Conservation (phyloP, 2,329 filamentous ascomycete species). For the Diaporthe helianthi region DNA sequence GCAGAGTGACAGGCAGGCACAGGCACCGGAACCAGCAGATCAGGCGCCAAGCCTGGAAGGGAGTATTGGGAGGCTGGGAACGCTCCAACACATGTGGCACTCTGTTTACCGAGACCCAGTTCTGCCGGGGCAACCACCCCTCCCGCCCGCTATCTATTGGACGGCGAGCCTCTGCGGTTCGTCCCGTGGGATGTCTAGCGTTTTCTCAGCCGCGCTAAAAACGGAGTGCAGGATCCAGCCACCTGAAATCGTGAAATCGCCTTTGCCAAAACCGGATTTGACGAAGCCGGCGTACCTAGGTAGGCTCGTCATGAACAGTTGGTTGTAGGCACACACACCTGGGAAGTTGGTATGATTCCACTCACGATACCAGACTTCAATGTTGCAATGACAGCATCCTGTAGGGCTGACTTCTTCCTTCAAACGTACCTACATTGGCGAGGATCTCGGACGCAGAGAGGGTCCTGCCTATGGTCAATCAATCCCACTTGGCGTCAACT, state of each 20-base stretch:
- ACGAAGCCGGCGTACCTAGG: not conserved
- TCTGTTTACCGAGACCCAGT: constrained; percentile 21
- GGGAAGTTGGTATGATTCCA: not conserved
- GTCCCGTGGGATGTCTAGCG: constrained; percentile 17
- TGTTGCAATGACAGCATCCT: not conserved
- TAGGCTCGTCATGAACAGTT: constrained; percentile 7
- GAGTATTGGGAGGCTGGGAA: constrained; percentile 27
- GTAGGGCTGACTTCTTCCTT: not conserved
- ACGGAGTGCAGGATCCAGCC: constrained; percentile 20
- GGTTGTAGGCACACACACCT: not conserved
- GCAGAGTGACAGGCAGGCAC: constrained; percentile 12
- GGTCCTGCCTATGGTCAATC: not conserved
- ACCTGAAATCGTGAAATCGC: constrained; percentile 12
- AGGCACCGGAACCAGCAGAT: not conserved
- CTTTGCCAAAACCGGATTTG: constrained; percentile 18
- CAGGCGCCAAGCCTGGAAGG: constrained; percentile 21
- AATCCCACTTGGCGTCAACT: constrained; percentile 2
- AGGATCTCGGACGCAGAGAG: not conserved
- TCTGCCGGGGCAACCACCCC: constrained; percentile 18
- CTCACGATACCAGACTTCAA: not conserved
- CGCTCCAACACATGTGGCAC: not conserved
- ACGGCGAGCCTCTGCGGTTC: constrained; percentile 4
- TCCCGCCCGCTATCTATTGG: not conserved
- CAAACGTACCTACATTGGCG: not conserved
- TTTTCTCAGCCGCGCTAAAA: constrained; percentile 20